Base-by-base conservation (phyloP, 495 filamentous ascomycete species). In the Aspergillus kassunensis region DNA sequence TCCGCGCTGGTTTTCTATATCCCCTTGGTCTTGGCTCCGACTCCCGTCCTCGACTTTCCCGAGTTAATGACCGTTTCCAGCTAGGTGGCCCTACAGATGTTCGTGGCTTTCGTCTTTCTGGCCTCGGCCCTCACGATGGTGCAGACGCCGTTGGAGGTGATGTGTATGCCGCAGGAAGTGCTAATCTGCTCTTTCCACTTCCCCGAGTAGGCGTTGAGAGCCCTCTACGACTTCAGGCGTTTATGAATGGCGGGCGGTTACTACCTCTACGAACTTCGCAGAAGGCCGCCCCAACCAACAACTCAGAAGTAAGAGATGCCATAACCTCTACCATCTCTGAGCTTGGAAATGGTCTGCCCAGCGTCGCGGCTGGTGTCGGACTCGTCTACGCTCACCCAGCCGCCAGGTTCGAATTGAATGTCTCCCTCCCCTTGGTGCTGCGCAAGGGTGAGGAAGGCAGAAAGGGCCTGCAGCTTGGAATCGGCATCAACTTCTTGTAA, bases 21-120 rank as follows among this genome's bases (percentile, higher is more conserved):
- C 84, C 84, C 39, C 71, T 87, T 27, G 70, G 79, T 9, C 64
- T 87, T 23, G 72, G 75, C 18, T 79, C 75, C 16, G 68, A 72
- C 41, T 56, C 63, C 7, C 76, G 55, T 16, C 82, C 67, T 25
- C 76, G 75, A 27, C 81, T 86, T 3, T 91, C 89, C 44, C 81
- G 89, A 21, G 79, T 96, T 56, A 96, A 92, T 68, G 93, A 98
- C 67, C 90, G 93, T 25, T 97, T 98, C 76, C 81, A 86, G 44
- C 89, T 98, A 33, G 93, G 93, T 39, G 93, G 95, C 0, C 91
- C 93, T 0, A 95, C 90, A 18, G 90, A 96, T 63, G 89, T 98
- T 24, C 87, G 93, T 44, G 93, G 92, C 5, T 98, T 97, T 78
- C 86, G 88, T 24, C 79, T 96, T 31, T 85, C 81, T 18, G 95